Evolutionary conservation across 2,329 filamentous ascomycete genomes (phyloP).

Genomic region (Balansia obtecta): DNA sequence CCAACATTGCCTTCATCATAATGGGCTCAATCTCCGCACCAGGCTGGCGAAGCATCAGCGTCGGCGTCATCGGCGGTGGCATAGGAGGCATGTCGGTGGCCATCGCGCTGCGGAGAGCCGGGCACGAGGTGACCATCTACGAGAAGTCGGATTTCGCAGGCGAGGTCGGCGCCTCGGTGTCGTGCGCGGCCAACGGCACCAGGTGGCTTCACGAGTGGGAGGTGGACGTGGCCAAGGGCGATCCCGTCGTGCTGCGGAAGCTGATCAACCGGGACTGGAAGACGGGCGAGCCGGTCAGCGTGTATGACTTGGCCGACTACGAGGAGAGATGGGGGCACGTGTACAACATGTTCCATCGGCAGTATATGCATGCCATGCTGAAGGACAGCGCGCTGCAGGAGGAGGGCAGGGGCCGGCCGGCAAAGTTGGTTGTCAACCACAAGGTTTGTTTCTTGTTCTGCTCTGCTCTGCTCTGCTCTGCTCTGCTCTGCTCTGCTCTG

Average conservation of each 20-base stretch:
- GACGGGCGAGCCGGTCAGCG: conserved; percentile 52
- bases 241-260: conserved; percentile 51
- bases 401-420: conserved; percentile 40
- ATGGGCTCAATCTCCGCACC: conserved; percentile 15
- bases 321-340: conserved; percentile 51
- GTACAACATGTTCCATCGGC: conserved; percentile 59
- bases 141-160: conserved; percentile 54
- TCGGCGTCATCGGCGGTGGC: conserved; percentile 33
- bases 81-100: conserved; percentile 35
- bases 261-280: conserved; percentile 61
- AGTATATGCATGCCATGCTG: conserved; percentile 57
- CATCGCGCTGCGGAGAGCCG: conserved; percentile 33
- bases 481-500: no score
- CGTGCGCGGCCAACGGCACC: conserved; percentile 58
- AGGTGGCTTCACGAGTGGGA: conserved; percentile 58
- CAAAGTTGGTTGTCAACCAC: conserved; percentile 43
- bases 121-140: conserved; percentile 46
- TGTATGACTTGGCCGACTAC: conserved; percentile 53
- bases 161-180: conserved; percentile 55
- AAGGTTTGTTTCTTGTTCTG: conserved; percentile 25
- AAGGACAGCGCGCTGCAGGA: conserved; percentile 44
- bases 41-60: conserved; percentile 32
- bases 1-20: no score
- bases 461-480: no score
- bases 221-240: conserved; percentile 50